Conservation (phyloP, 2,329 filamentous ascomycete genomes). For the Ampelomyces quisqualis region DNA sequence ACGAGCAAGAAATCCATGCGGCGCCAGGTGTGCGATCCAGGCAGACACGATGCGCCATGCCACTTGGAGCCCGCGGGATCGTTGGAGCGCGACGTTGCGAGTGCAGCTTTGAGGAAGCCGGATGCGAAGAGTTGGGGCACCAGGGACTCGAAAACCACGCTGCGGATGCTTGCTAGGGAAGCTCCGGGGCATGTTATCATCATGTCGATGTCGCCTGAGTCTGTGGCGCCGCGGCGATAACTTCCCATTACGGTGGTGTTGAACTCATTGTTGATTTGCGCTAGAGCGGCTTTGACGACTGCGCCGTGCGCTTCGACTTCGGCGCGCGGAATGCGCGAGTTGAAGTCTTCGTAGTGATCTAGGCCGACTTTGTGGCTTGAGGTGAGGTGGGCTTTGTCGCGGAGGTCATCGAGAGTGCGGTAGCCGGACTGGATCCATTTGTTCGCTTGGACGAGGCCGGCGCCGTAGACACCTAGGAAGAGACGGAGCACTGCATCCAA, state of each 20-base stretch:
- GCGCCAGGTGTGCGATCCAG: slow-evolving; percentile 63
- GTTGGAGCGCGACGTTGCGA: slow-evolving; percentile 60
- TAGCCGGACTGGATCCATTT: slow-evolving; percentile 77
- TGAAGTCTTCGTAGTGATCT: slow-evolving; percentile 77
- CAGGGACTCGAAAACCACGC: slow-evolving; percentile 63
- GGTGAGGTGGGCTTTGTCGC: slow-evolving; percentile 61
- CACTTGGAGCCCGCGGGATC: slow-evolving; percentile 69
- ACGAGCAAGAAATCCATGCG: slow-evolving; percentile 84
- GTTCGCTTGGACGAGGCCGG: slow-evolving; percentile 67
- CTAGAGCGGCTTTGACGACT: slow-evolving; percentile 62
- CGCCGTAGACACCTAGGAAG: slow-evolving; percentile 79
- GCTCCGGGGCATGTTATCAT: slow-evolving; percentile 72
- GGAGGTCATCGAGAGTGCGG: slow-evolving; percentile 71
- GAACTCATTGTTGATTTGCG: slow-evolving; percentile 61
- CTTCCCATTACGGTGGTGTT: slow-evolving; percentile 78
- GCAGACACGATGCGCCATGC: slow-evolving; percentile 80
- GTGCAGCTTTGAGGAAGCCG: slow-evolving; percentile 67
- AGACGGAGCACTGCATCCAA: slow-evolving; percentile 64
- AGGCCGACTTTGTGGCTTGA: slow-evolving; percentile 73
- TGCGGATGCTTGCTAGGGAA: slow-evolving; percentile 55
- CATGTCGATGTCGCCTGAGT: slow-evolving; percentile 80
- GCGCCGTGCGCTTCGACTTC: slow-evolving; percentile 72
- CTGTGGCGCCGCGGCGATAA: slow-evolving; percentile 74
- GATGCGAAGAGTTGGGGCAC: slow-evolving; percentile 60
- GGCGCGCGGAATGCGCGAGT: slow-evolving; percentile 70